Conservation (phyloP, 2,329 filamentous ascomycete genomes). For the Clonostachys solani region DNA sequence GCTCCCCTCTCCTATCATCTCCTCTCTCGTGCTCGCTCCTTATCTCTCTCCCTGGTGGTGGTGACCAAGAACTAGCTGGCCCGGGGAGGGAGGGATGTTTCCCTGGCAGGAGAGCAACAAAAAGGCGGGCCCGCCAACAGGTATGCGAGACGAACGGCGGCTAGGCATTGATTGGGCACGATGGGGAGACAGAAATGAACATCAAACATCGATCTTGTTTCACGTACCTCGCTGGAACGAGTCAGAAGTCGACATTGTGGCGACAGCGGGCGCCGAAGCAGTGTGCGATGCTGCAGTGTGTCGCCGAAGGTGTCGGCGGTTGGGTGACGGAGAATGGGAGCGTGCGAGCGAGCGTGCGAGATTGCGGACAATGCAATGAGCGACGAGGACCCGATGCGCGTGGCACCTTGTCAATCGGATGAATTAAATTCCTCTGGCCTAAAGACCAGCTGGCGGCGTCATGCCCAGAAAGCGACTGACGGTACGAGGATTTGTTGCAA, state of each 20-base stretch:
- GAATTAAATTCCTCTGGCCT: conserved; percentile 2
- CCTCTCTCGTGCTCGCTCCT: too few species aligned
- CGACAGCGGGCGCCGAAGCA: too few species aligned
- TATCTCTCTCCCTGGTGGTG: too few species aligned
- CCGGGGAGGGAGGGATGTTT: too few species aligned
- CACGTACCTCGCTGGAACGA: conserved; percentile 5
- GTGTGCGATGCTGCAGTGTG: too few species aligned
- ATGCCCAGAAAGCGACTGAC: neutral
- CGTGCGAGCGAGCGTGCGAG: too few species aligned
- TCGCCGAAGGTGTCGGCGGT: too few species aligned
- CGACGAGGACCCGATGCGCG: neutral
- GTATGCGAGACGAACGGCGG: neutral
- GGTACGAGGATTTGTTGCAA: neutral
- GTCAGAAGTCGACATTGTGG: conserved; percentile 1
- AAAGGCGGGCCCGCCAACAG: neutral
- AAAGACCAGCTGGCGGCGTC: neutral
- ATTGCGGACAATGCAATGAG: too few species aligned
- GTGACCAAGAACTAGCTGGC: too few species aligned
- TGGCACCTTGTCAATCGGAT: conserved; percentile 1
- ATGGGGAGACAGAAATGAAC: neutral
- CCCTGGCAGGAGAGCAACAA: too few species aligned
- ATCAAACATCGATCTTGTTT: neutral
- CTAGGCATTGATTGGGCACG: neutral
- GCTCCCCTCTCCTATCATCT: too few species aligned
- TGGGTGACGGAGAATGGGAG: too few species aligned